Evolutionary conservation across 139 green algal species (phyloP), one percentile per base, ranked within the genome.

Genomic region (Chlamydomonas asymmetrica): DNA sequence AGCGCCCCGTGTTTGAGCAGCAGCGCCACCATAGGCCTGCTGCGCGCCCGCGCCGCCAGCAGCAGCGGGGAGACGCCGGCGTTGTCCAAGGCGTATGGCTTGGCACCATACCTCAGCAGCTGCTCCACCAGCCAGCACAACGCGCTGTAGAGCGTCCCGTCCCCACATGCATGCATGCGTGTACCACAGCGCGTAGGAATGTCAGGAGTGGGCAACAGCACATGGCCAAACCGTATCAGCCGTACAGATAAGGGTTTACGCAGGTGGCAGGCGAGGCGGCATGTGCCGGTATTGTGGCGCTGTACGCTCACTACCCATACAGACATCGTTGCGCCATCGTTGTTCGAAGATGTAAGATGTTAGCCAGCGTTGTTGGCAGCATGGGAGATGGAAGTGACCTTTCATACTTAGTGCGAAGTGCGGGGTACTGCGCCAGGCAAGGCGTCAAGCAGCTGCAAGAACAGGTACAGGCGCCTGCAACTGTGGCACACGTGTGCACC

Each of bases 1-100:
- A n/a, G n/a, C n/a, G 70, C 74, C 0, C 65, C 56, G 56, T 37
- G 34, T 18, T 56, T 43, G 41, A 80, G 54, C 54, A 80, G 65
- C 65, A 70, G 54, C 32, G 32, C 37, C 52, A 74, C 27, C 56
- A 80, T 39, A 31, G 52, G 64, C 65, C 49, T 20, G 4, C 65
- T 68, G 39, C 74, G 43, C 8, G 64, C 27, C 10, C 22, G 32
- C 0, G 57, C 65, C 1, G 74, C 74, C 56, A 80, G 56, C 56
- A 75, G 74, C 39, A 73, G 52, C 39, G 73, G 73, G 2, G 38
- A 2, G 2, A 16, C 9, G 29, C 50, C 67, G 25, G 37, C 7
- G 1, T 22, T 50, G 40, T 66, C 63, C 18, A 49, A 7, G 0
- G 56, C 40, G 23, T 41, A 59, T 40, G 65, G n/a, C 56, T 80